phyloP scores from a whole-genome alignment of 2,329 filamentous ascomycete species.

The Hypocrella siamensis region DNA sequence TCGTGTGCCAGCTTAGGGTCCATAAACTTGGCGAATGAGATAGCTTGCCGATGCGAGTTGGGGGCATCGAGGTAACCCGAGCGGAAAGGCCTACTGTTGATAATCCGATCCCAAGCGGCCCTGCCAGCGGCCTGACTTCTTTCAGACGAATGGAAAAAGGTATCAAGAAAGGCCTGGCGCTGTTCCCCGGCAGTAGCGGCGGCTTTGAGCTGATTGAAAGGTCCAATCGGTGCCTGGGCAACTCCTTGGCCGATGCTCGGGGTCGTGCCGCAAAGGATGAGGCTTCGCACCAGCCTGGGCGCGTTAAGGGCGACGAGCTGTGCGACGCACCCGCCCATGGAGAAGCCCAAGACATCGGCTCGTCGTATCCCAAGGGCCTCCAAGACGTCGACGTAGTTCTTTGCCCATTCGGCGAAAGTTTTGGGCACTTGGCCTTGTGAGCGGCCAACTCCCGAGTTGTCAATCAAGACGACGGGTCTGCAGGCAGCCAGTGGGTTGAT shows the following conservation, averaged over 20 bases:
- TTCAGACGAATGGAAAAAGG: constrained; percentile 18
- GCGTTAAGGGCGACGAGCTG: constrained; percentile 27
- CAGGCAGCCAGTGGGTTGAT: constrained; percentile 25
- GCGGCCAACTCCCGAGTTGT: constrained; percentile 31
- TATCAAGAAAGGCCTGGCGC: constrained; percentile 14
- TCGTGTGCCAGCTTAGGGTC: constrained; percentile 15
- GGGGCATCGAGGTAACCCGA: constrained; percentile 11
- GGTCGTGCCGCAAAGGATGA: constrained; percentile 28
- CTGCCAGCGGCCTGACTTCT: constrained; percentile 16
- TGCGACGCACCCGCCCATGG: constrained; percentile 30
- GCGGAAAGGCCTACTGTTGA: constrained; percentile 10
- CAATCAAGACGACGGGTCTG: constrained; percentile 28
- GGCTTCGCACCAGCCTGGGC: constrained; percentile 19
- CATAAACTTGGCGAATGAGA: constrained; percentile 20
- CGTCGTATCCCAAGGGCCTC: constrained; percentile 19
- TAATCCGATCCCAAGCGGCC: constrained; percentile 19
- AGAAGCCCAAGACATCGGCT: constrained; percentile 32
- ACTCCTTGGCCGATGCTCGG: constrained; percentile 22
- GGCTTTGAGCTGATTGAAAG: constrained; percentile 17
- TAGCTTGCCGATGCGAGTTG: constrained; percentile 13
- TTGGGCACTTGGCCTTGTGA: constrained; percentile 24
- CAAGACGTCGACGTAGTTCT: constrained; percentile 19
- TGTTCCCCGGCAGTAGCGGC: constrained; percentile 17
- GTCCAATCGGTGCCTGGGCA: constrained; percentile 11
- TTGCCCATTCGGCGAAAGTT: constrained; percentile 14